A percentile compares a stretch with the other conserved stretches of the same genome.
Conservation (phyloP, 2,329 filamentous ascomycete species). For the Ceratocystiopsis minuta region DNA sequence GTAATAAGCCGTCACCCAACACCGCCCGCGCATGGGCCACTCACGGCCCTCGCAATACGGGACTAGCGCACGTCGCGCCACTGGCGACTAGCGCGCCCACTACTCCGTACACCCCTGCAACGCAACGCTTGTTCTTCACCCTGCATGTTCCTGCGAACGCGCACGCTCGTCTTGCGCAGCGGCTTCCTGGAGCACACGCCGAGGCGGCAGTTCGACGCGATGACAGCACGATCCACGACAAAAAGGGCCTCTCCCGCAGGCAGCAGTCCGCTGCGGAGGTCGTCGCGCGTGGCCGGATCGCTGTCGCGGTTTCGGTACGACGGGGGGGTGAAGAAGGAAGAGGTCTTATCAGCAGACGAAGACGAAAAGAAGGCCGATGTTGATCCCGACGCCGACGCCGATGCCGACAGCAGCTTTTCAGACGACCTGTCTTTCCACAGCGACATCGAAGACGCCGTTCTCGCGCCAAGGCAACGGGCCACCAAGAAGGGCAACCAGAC, state of each 20-base stretch:
- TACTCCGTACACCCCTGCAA: too few relatives aligned
- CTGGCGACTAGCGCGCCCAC: not conserved
- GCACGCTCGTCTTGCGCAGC: too few relatives aligned
- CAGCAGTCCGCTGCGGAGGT: constrained; percentile 3
- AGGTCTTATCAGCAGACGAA: not conserved
- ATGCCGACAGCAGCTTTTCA: constrained; percentile 7
- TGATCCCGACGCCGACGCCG: constrained; percentile 1
- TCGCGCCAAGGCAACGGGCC: constrained; percentile 3
- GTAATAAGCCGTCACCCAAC: too few relatives aligned
- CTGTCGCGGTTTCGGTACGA: constrained; percentile 9
- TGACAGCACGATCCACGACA: too few relatives aligned
- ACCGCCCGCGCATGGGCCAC: too few relatives aligned
- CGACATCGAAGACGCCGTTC: constrained; percentile 19
- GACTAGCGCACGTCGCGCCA: not conserved
- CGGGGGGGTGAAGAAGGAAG: constrained; percentile 2
- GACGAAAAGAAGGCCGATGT: constrained; percentile 1
- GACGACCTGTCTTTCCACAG: constrained; percentile 9
- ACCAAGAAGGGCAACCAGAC: constrained; percentile 1
- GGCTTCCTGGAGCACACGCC: too few relatives aligned
- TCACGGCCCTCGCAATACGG: not conserved
- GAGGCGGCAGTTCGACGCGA: too few relatives aligned
- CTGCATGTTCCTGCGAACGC: too few relatives aligned
- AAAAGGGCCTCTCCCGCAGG: too few relatives aligned
- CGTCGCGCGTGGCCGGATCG: constrained; percentile 5
- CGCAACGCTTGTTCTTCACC: not conserved